Evolutionary conservation across 441 rosid genomes (phyloP), one percentile per base, ranked within the genome.

Genomic region (Corymbia calophylla): DNA sequence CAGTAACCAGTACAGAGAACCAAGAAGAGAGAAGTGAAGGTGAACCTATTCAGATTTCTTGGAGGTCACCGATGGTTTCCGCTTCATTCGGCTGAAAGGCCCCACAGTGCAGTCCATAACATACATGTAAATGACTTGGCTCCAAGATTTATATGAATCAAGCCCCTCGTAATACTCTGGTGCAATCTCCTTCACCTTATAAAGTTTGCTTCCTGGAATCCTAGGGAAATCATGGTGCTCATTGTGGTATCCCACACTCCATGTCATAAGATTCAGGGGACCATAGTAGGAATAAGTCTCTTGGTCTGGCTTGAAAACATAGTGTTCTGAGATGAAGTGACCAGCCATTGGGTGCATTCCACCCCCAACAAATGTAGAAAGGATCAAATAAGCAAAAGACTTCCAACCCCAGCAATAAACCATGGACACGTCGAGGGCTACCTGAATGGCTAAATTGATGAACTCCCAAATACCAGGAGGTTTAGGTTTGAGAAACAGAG

Each of bases 141-240:
- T 95, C 99, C 98, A 96, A 31, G 97, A 96, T 89, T 92, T 93
- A 77, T 95, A 94, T 1, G 95, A 93, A 1, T 94, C 94, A 58
- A 97, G 93, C 25, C 93, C 93, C 77, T 97, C 92, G 25, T 97
- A 96, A 86, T 96, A 97, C 91, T 97, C 99, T 0, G 97, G 95
- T 44, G 98, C 97, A 88, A 97, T 94, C 92, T 96, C 96, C 93
- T 94, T 97, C 91, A 98, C 97, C 94, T 92, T 94, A 89, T 96
- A 94, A 66, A 97, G 96, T 94, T 94, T 97, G 93, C n/a, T 91
- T 64, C 99, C 99, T 1, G 99, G 94, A 85, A 97, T 97, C 93
- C 99, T 95, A 2, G 98, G 98, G 93, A 97, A 97, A 89, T 97
- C 99, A 87, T 97, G 98, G 89, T 97, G 99, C 92, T 97, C 99